A percentile compares a stretch with the other conserved stretches of the same genome.
Conservation (phyloP, 2,329 filamentous ascomycete genomes). For the Talaromyces sp. region DNA sequence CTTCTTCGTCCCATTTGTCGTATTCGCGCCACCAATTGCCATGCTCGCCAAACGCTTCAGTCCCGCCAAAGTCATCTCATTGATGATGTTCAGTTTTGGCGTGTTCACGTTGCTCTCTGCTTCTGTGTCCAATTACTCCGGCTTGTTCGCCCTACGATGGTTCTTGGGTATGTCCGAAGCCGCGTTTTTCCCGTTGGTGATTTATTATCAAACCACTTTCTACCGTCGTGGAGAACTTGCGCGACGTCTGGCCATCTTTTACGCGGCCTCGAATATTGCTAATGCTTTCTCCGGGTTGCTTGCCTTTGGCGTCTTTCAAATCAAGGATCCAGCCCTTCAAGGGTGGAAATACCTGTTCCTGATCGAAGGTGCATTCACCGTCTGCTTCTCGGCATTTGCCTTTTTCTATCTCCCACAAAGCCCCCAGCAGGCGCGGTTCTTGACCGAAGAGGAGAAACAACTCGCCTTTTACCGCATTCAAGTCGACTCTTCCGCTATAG, state of each 20-base stretch:
- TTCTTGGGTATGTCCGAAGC: slow-evolving; percentile 65
- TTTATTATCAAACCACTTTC: slow-evolving; percentile 61
- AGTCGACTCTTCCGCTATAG: slow-evolving; percentile 64
- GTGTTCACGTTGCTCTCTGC: slow-evolving; percentile 57
- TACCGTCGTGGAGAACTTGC: slow-evolving; percentile 68
- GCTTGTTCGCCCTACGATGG: slow-evolving; percentile 63
- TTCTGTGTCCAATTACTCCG: slow-evolving; percentile 55
- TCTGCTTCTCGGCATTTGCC: slow-evolving; percentile 59
- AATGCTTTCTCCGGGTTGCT: slow-evolving; percentile 60
- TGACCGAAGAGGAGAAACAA: slow-evolving; percentile 60
- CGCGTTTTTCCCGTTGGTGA: slow-evolving; percentile 65
- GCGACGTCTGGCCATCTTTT: slow-evolving; percentile 66
- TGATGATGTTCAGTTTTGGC: slow-evolving; percentile 66
- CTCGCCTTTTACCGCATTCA: slow-evolving; percentile 70
- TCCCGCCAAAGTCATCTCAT: slow-evolving; percentile 57
- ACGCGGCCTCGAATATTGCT: slow-evolving; percentile 69
- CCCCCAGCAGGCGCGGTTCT: slow-evolving; percentile 60
- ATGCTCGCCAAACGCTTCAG: slow-evolving; percentile 66
- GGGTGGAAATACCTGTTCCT: slow-evolving; percentile 52
- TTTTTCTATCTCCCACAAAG: slow-evolving; percentile 64
- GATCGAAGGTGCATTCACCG: slow-evolving; percentile 55
- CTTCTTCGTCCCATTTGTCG: slow-evolving; percentile 70
- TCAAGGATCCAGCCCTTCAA: slow-evolving; percentile 44
- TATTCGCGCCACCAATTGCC: slow-evolving; percentile 61
- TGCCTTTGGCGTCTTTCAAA: slow-evolving; percentile 58